Conservation (phyloP, 2,329 filamentous ascomycete genomes). For the Graphiopsis chlorocephala region DNA sequence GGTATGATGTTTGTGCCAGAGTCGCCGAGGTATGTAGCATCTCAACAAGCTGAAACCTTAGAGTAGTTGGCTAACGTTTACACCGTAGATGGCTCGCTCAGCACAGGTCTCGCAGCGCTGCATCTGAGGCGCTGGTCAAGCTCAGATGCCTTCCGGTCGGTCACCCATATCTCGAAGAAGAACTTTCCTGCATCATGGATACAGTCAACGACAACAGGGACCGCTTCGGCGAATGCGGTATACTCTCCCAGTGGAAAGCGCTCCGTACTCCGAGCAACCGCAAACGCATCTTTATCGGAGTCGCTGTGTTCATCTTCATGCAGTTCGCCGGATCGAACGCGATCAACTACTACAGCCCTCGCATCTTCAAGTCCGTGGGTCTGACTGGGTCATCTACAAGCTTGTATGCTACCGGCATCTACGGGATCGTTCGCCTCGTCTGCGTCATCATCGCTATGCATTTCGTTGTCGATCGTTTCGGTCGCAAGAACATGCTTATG, state of each 20-base stretch:
- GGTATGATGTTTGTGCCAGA: conserved; percentile 30
- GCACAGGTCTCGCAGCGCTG: conserved; percentile 16
- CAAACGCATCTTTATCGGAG: conserved; percentile 16
- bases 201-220: conserved; percentile 11
- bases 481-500: conserved; percentile 22
- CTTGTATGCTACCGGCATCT: conserved; percentile 27
- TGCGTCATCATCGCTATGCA: conserved; percentile 24
- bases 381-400: conserved; percentile 23
- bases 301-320: conserved; percentile 21
- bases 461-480: conserved; percentile 17
- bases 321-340: conserved; percentile 17
- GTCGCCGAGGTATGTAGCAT: conserved; percentile 22
- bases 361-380: conserved; percentile 23
- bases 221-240: not conserved
- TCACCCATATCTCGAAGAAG: conserved; percentile 25
- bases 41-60: not conserved
- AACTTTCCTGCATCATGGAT: conserved; percentile 31
- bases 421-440: conserved; percentile 26
- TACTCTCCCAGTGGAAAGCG: not conserved
- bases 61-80: not conserved
- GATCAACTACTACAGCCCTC: conserved; percentile 21
- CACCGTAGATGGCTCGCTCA: conserved; percentile 26
- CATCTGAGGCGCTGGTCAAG: conserved; percentile 9
- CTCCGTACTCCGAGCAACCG: conserved; percentile 7
- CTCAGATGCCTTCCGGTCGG: conserved; percentile 17